Base-by-base conservation (phyloP, 192 early-diverging fungal species). In the Cladochytrium replicatum region DNA sequence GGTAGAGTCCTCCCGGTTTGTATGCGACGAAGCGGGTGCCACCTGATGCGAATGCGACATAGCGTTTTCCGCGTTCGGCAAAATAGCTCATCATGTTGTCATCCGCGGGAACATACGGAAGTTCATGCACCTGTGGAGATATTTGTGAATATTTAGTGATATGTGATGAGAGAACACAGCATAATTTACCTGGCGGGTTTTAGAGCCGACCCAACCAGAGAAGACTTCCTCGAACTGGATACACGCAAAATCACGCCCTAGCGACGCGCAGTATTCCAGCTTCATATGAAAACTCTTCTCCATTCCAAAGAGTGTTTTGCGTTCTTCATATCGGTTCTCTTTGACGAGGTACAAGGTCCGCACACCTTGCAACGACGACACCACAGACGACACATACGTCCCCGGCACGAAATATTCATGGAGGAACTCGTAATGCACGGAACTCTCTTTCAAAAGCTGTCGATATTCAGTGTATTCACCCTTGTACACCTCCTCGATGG, bases 331-430 rank as follows among this genome's bases (percentile, higher is more conserved):
- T 46, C 57, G 66, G 8, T 23, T 24, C 32, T 58, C 39, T 32
- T 13, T 13, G 24, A 72, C 66, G 34, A 28, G 26, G 44, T 53
- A 72, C 8, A 39, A 61, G 26, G 62, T 48, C 19, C 32, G 29
- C 9, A 61, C 43, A 22, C 45, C 41, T 8, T 49, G 65, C 19
- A 72, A 43, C 3, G 43, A n/a, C 23, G 70, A 66, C 25, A 48
- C 62, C 70, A 9, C 41, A 31, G 15, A 72, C 54, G 24, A 50
- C 37, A n/a, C n/a, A n/a, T n/a, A n/a, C 21, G 28, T 46, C 21
- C 59, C 70, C 4, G 70, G 70, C 15, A 29, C 30, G 52, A 54
- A 72, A 29, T 65, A 49, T 32, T 72, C 70, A 19, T 40, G 57
- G 5, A 72, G 40, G 13, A 34, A 61, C 5, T 72, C 70, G 51